Conservation (phyloP, 2,329 filamentous ascomycete species). For the Pyricularia grisea region DNA sequence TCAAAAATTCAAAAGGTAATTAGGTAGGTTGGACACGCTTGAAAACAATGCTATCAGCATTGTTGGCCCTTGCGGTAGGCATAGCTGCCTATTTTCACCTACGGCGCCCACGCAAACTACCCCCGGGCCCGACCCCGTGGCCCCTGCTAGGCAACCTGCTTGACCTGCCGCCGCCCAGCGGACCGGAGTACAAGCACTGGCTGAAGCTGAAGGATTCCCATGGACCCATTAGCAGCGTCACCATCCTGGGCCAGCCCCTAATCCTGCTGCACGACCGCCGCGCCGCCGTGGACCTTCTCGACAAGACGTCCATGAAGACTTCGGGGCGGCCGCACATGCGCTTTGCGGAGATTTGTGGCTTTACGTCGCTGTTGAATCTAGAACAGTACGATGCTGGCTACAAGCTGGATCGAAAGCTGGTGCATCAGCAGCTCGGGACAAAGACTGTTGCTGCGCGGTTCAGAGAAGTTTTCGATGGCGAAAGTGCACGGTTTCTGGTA, state of each 20-base stretch:
- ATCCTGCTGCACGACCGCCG: conserved; percentile 26
- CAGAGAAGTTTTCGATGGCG: conserved; percentile 20
- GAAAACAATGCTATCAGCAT: not conserved
- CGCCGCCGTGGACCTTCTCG: not conserved
- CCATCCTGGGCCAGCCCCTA: conserved; percentile 27
- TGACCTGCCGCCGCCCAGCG: conserved; percentile 31
- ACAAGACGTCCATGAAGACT: not conserved
- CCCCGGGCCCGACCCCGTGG: conserved; percentile 38
- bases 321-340: conserved; percentile 2
- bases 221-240: conserved; percentile 28
- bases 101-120: conserved; percentile 11
- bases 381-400: conserved; percentile 1
- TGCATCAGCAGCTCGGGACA: not conserved
- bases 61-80: not conserved
- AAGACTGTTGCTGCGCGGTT: conserved; percentile 10
- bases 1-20: not conserved
- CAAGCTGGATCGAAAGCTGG: not conserved
- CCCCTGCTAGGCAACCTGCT: conserved; percentile 39
- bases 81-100: not conserved
- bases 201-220: conserved; percentile 27
- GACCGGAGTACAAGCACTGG: conserved; percentile 29
- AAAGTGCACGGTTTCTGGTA: not conserved
- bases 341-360: conserved; percentile 6
- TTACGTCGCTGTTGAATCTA: not conserved
- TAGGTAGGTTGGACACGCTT: too few relatives aligned